Evolutionary conservation across 108 stramenopile species (phyloP).

Genomic region (Epithemia pelagica): DNA sequence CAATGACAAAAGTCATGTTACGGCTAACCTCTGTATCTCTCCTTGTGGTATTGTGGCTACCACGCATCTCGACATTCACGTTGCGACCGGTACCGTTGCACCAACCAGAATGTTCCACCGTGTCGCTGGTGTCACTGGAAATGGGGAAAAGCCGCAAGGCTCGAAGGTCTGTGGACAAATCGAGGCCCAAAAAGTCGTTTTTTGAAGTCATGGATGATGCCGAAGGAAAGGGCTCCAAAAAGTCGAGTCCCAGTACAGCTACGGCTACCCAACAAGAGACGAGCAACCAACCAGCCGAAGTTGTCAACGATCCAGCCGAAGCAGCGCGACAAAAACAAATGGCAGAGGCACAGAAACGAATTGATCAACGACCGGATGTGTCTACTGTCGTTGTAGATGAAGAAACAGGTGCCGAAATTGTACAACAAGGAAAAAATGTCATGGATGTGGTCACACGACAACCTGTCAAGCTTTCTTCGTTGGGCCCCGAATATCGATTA

Average conservation of each 20-base stretch:
- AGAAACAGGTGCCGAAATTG: slow-evolving; percentile 71
- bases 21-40: too few relatives aligned
- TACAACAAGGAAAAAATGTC: slow-evolving; percentile 71
- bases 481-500: slow-evolving; percentile 67
- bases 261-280: not conserved
- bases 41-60: too few relatives aligned
- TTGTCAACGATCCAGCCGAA: slow-evolving; percentile 14
- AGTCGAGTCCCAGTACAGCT: not conserved
- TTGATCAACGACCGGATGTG: slow-evolving; percentile 52
- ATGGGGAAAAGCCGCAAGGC: slow-evolving; percentile 23
- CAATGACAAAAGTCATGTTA: too few relatives aligned
- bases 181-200: slow-evolving; percentile 24
- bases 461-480: slow-evolving; percentile 54
- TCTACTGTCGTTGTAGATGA: slow-evolving; percentile 70
- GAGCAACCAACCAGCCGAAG: not conserved
- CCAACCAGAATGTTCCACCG: too few relatives aligned
- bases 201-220: slow-evolving; percentile 33
- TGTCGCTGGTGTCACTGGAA: not conserved
- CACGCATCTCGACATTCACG: too few relatives aligned
- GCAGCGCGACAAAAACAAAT: slow-evolving; percentile 26
- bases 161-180: slow-evolving; percentile 14
- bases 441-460: slow-evolving; percentile 82
- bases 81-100: too few relatives aligned
- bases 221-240: slow-evolving; percentile 1
- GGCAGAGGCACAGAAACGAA: slow-evolving; percentile 32